Conservation (phyloP, 1,139 yeast species). For the Debaryomyces nepalensis region DNA sequence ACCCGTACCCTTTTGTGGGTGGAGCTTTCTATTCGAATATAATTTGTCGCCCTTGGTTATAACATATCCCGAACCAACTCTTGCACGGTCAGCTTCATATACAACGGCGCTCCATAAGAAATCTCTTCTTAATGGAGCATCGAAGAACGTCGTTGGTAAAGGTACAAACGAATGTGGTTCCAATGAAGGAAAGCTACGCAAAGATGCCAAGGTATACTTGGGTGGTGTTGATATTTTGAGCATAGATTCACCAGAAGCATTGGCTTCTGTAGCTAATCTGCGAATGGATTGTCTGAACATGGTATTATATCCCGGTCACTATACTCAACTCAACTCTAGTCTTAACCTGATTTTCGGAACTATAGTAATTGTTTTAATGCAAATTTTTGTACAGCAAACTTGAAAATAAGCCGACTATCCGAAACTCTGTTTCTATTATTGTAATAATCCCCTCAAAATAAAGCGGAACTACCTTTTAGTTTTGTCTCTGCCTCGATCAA, state of each 20-base stretch:
- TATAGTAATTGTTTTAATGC: constrained; percentile 1
- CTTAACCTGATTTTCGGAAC: background rate
- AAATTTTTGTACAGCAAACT: background rate
- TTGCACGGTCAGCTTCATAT: constrained; percentile 84
- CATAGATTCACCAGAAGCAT: constrained; percentile 14
- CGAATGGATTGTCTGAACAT: constrained; percentile 32
- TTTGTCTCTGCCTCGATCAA: background rate
- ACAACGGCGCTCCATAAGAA: constrained; percentile 93
- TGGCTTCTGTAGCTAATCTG: constrained; percentile 37
- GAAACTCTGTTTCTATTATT: too few relatives aligned
- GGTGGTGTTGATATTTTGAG: constrained; percentile 58
- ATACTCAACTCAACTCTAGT: background rate
- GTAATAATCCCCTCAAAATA: too few relatives aligned
- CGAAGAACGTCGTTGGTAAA: constrained; percentile 68
- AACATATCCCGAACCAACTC: constrained; percentile 89
- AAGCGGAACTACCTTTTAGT: background rate
- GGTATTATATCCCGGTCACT: constrained; percentile 3
- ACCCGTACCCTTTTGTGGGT: constrained; percentile 94
- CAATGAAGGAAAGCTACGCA: constrained; percentile 84
- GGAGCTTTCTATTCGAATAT: constrained; percentile 79
- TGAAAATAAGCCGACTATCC: too few relatives aligned
- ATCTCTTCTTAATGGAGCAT: constrained; percentile 84
- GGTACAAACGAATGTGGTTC: constrained; percentile 83
- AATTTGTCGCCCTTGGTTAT: constrained; percentile 87
- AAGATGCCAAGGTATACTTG: constrained; percentile 75